Percentiles rank a stretch among this genome's conserved stretches.
Evolutionary conservation across 208 protist species (phyloP).

Genomic region (Strigomonas culicis): DNA sequence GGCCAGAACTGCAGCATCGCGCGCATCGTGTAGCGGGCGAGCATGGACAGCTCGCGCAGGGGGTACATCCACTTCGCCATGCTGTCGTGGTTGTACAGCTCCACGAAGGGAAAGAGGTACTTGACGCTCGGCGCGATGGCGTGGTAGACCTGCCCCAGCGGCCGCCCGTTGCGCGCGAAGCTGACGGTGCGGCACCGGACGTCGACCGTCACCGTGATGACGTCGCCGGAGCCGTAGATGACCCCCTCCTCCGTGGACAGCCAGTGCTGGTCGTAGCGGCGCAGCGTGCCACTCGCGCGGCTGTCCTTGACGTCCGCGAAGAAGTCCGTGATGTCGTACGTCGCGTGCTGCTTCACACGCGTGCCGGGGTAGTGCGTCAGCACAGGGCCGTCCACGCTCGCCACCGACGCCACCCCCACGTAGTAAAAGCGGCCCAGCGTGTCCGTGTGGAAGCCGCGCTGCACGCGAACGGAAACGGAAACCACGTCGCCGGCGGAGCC

Average conservation of each 20-base stretch:
- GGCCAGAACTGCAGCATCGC: slow-evolving; percentile 60
- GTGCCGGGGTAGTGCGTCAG: slow-evolving; percentile 46
- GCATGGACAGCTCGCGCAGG: slow-evolving; percentile 46
- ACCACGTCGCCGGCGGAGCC: slow-evolving; percentile 60
- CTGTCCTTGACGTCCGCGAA: slow-evolving; percentile 30
- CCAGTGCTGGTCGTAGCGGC: slow-evolving; percentile 54
- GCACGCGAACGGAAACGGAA: slow-evolving; percentile 60
- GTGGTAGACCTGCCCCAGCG: slow-evolving; percentile 59
- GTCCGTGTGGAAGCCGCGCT: slow-evolving; percentile 52
- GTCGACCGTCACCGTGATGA: slow-evolving; percentile 77
- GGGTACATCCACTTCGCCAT: slow-evolving; percentile 72
- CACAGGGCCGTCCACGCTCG: slow-evolving; percentile 5
- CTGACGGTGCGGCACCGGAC: slow-evolving; percentile 47
- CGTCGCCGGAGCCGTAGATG: slow-evolving; percentile 82
- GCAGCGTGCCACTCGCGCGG: slow-evolving; percentile 33
- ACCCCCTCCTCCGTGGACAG: slow-evolving; percentile 53
- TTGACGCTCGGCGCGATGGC: slow-evolving; percentile 42
- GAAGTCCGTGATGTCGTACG: slow-evolving; percentile 69
- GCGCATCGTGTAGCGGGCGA: slow-evolving; percentile 64
- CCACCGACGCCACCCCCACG: slow-evolving; percentile 43
- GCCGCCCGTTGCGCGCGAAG: slow-evolving; percentile 76
- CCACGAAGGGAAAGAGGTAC: slow-evolving; percentile 77
- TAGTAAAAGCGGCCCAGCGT: slow-evolving; percentile 76
- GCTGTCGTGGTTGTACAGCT: slow-evolving; percentile 76
- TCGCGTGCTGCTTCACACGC: slow-evolving; percentile 30